Conservation (phyloP, 176 grass and related monocot genomes). For the Oryza meyeriana region DNA sequence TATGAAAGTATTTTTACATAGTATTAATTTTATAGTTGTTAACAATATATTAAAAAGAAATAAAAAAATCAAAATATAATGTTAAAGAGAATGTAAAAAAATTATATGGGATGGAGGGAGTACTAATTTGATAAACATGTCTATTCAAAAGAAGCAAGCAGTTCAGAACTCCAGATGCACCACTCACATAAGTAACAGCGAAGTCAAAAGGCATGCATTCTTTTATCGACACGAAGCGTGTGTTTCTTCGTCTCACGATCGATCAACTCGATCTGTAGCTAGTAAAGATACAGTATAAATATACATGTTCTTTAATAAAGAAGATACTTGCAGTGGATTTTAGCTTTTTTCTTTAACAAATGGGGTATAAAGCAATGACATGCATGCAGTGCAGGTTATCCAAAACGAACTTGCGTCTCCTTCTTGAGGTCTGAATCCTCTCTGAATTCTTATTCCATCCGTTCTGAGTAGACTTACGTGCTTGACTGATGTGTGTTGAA, state of each 20-base stretch:
- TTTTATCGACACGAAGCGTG: conserved; percentile 9
- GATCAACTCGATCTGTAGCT: background rate
- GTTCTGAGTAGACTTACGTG: background rate
- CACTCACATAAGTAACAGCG: background rate
- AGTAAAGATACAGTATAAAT: background rate
- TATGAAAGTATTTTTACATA: too few relatives aligned
- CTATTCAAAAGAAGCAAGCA: background rate
- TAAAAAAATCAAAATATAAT: too few relatives aligned
- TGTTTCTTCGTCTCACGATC: background rate
- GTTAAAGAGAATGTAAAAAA: too few relatives aligned
- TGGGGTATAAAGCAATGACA: conserved; percentile 3
- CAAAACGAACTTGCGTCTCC: conserved; percentile 14
- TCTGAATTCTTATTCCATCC: background rate
- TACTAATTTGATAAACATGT: background rate
- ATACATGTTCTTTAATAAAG: background rate
- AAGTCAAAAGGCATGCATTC: conserved; percentile 36
- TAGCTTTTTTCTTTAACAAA: conserved; percentile 5
- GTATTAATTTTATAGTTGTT: too few relatives aligned
- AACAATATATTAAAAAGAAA: too few relatives aligned
- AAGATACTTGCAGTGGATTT: background rate
- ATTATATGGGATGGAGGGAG: too few relatives aligned
- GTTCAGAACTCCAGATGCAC: background rate
- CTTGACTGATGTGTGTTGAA: background rate
- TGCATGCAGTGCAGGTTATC: background rate
- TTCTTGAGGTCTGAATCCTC: background rate